Percentiles rank a stretch among this genome's conserved stretches.
Conservation (phyloP, 768 basidiomycete species). For the Mycena kentingensis region DNA sequence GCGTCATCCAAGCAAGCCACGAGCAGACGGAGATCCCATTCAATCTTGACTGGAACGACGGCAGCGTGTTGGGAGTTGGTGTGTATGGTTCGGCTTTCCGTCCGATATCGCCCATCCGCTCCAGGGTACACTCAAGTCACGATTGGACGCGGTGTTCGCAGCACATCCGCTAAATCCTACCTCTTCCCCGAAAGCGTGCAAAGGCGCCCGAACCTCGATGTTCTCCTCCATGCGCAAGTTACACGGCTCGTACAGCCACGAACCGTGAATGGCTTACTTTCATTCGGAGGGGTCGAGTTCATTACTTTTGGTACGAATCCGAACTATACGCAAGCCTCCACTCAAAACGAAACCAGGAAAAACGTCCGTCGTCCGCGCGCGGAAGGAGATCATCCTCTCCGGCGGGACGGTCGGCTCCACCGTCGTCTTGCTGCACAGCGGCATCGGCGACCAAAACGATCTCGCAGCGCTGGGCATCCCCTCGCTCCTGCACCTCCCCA, state of each 20-base stretch:
- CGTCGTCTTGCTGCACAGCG: slow-evolving; percentile 28
- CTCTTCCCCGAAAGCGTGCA: slow-evolving; percentile 18
- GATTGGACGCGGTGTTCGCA: slow-evolving; percentile 16
- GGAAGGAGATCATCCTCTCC: slow-evolving; percentile 7
- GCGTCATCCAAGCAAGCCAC: background rate
- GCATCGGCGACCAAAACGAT: slow-evolving; percentile 26
- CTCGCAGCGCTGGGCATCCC: slow-evolving; percentile 14
- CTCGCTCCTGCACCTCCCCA: slow-evolving; percentile 22
- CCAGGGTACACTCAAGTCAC: slow-evolving; percentile 11
- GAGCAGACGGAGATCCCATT: background rate
- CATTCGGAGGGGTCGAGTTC: slow-evolving; percentile 15
- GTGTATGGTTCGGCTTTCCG: background rate
- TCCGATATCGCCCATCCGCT: background rate
- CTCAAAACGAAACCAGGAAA: background rate
- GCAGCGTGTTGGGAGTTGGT: background rate
- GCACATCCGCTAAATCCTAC: slow-evolving; percentile 18
- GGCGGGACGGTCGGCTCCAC: slow-evolving; percentile 33
- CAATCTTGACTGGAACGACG: background rate
- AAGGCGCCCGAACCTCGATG: slow-evolving; percentile 16
- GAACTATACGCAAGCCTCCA: background rate
- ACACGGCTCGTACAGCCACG: slow-evolving; percentile 1
- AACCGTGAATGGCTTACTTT: background rate
- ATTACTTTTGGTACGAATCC: background rate
- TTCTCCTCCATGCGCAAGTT: slow-evolving; percentile 15
- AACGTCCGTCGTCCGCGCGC: background rate